phyloP scores from a whole-genome alignment of 164 flowering plant species.

The Umbilicus rupestris region DNA sequence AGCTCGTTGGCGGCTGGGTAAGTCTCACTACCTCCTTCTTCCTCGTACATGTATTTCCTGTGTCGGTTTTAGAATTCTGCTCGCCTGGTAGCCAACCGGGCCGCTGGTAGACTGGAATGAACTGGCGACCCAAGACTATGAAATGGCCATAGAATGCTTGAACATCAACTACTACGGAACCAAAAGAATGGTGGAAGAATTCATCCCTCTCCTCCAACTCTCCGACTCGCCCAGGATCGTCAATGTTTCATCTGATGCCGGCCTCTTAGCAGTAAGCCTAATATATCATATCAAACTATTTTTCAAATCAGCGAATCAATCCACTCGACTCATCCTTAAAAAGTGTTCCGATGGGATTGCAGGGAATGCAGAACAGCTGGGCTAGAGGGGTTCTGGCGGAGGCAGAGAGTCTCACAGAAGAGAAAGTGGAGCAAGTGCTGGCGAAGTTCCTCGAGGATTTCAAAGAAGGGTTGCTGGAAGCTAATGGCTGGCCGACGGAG shows the following conservation, averaged over 20 bases:
- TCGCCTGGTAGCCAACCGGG: neutral
- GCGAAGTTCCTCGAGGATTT: conserved; percentile 20
- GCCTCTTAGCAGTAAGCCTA: conserved; percentile 18
- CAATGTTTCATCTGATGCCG: conserved; percentile 15
- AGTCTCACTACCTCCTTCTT: neutral
- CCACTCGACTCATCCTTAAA: too few relatives aligned
- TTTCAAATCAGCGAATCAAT: too few relatives aligned
- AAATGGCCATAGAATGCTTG: conserved; percentile 21
- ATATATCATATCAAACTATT: too few relatives aligned
- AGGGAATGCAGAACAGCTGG: conserved; percentile 15
- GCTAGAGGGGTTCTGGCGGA: conserved; percentile 12
- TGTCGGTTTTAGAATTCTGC: neutral
- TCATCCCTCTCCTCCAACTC: conserved; percentile 22
- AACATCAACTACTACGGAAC: conserved; percentile 31
- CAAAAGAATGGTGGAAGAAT: conserved; percentile 20
- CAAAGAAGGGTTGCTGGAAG: conserved; percentile 17
- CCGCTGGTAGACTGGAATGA: conserved; percentile 2
- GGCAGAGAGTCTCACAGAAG: conserved; percentile 20
- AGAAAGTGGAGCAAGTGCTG: conserved; percentile 25
- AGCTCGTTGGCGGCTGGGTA: neutral
- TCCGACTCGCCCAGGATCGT: conserved; percentile 18
- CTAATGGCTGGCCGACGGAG: conserved; percentile 29
- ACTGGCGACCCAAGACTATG: conserved; percentile 11
- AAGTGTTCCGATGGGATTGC: too few relatives aligned
- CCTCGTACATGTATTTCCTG: too few relatives aligned